A percentile compares a stretch with the other conserved stretches of the same genome.
Evolutionary conservation across 2,329 filamentous ascomycete genomes (phyloP).

Genomic region (Fusarium keratoplasticum): DNA sequence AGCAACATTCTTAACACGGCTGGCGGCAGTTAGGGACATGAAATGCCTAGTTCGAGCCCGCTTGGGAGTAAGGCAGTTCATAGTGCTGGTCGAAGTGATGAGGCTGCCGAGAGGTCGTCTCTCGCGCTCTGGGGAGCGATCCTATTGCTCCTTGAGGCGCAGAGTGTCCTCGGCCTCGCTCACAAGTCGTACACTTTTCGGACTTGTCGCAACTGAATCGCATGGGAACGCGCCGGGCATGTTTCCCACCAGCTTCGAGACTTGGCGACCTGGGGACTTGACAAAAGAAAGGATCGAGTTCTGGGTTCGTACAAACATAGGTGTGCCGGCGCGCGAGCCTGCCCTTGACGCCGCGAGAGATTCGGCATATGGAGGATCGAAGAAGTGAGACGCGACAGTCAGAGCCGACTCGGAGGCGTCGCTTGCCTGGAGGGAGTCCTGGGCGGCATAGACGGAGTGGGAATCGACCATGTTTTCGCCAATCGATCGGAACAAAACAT

Average conservation of each 20-base stretch:
- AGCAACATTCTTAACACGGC: constrained; percentile 59
- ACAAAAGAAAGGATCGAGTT: constrained; percentile 50
- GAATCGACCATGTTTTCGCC: constrained; percentile 76
- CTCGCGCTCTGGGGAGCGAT: constrained; percentile 36
- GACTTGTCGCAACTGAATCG: constrained; percentile 46
- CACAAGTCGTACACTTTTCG: constrained; percentile 60
- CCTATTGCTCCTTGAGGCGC: constrained; percentile 46
- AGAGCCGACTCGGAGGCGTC: constrained; percentile 87
- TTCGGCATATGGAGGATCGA: constrained; percentile 83
- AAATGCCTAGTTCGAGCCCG: constrained; percentile 46
- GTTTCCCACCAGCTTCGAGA: constrained; percentile 26
- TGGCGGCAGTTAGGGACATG: constrained; percentile 60
- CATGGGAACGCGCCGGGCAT: constrained; percentile 48
- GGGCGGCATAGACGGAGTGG: constrained; percentile 67
- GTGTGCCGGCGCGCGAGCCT: constrained; percentile 75
- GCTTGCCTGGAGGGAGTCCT: constrained; percentile 79
- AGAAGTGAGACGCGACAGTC: constrained; percentile 77
- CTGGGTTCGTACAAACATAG: constrained; percentile 70
- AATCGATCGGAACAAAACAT: constrained; percentile 88
- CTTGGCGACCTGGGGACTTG: constrained; percentile 40
- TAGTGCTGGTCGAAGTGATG: constrained; percentile 44
- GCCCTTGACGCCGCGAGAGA: constrained; percentile 65
- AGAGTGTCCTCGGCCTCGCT: constrained; percentile 42
- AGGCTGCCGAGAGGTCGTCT: constrained; percentile 27
- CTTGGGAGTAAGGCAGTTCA: constrained; percentile 46